Percentiles rank a stretch among this genome's conserved stretches.
phyloP scores from a whole-genome alignment of 306 rosid species.

The Sophora flavescens region DNA sequence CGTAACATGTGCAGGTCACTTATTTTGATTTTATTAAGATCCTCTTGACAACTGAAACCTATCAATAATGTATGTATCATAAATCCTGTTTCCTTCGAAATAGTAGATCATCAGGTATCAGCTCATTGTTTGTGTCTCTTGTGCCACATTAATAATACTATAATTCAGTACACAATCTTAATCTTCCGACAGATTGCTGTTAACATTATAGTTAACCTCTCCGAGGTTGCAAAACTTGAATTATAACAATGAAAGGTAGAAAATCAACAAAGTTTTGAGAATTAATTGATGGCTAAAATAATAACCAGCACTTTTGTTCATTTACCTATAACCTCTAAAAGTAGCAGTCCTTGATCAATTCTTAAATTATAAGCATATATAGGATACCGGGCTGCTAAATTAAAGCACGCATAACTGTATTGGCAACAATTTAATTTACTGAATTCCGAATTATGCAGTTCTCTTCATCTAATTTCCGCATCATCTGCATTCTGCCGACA shows the following conservation, averaged over 20 bases:
- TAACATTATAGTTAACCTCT: not conserved
- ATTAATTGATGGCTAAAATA: not conserved
- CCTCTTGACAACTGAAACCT: conserved; percentile 5
- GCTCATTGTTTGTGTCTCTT: not conserved
- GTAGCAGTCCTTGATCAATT: not conserved
- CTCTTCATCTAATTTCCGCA: not conserved
- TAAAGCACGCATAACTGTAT: not conserved
- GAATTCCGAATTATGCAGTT: not conserved
- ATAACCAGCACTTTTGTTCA: no score
- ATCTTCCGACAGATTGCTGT: not conserved
- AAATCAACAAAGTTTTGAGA: no score
- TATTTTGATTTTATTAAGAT: conserved; percentile 25
- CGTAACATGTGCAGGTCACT: conserved; percentile 44
- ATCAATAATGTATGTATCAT: conserved; percentile 21
- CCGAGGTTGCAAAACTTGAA: not conserved
- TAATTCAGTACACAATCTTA: not conserved
- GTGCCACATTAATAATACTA: not conserved
- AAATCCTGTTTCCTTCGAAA: not conserved
- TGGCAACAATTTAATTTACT: not conserved
- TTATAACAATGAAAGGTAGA: not conserved
- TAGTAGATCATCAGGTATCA: not conserved
- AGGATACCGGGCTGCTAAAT: not conserved
- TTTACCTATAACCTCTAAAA: not conserved
- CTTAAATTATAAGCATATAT: not conserved
- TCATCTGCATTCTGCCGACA: not conserved